A percentile compares a stretch with the other conserved stretches of the same genome.
phyloP scores from a whole-genome alignment of 1,139 yeast species.

The Pichia cactophila region DNA sequence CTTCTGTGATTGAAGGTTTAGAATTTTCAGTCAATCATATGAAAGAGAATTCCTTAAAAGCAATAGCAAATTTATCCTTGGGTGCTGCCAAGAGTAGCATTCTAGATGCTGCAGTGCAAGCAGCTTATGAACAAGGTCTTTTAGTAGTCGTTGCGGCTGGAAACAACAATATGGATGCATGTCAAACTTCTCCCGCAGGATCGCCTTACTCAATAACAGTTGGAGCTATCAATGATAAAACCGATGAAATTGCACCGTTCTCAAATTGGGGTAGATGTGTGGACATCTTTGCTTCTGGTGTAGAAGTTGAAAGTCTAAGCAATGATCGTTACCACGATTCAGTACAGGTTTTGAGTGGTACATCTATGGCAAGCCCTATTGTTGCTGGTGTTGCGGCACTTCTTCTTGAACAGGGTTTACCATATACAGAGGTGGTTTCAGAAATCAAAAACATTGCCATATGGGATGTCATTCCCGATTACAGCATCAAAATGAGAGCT shows the following conservation, averaged over 20 bases:
- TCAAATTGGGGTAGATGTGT: slow-evolving; percentile 89
- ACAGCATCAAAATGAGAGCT: slow-evolving; percentile 19
- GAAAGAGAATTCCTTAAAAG: slow-evolving; percentile 29
- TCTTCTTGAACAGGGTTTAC: slow-evolving; percentile 52
- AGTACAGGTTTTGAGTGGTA: slow-evolving; percentile 58
- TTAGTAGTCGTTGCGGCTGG: slow-evolving; percentile 89
- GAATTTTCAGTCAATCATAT: slow-evolving; percentile 62
- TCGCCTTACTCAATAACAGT: slow-evolving; percentile 67
- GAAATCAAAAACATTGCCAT: slow-evolving; percentile 35
- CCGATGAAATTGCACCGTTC: slow-evolving; percentile 62
- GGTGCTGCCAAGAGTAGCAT: slow-evolving; percentile 64
- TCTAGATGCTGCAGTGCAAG: slow-evolving; percentile 65
- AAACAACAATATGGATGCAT: slow-evolving; percentile 69
- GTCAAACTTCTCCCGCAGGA: slow-evolving; percentile 48
- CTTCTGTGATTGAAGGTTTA: slow-evolving; percentile 62
- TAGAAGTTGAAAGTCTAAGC: slow-evolving; percentile 47
- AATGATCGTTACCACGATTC: slow-evolving; percentile 19
- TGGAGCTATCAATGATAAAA: slow-evolving; percentile 75
- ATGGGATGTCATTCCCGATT: slow-evolving; percentile 32
- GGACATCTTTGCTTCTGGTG: slow-evolving; percentile 78
- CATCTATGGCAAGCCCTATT: slow-evolving; percentile 83
- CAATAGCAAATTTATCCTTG: slow-evolving; percentile 73
- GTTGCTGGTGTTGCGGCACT: slow-evolving; percentile 70
- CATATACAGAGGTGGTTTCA: slow-evolving; percentile 34
- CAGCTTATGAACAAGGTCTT: slow-evolving; percentile 62